These are phyloP conservation scores for Zoysia pacifica DNA, from an alignment of 176 grass and related monocot genomes.

Conservation along the genomic window DNA sequence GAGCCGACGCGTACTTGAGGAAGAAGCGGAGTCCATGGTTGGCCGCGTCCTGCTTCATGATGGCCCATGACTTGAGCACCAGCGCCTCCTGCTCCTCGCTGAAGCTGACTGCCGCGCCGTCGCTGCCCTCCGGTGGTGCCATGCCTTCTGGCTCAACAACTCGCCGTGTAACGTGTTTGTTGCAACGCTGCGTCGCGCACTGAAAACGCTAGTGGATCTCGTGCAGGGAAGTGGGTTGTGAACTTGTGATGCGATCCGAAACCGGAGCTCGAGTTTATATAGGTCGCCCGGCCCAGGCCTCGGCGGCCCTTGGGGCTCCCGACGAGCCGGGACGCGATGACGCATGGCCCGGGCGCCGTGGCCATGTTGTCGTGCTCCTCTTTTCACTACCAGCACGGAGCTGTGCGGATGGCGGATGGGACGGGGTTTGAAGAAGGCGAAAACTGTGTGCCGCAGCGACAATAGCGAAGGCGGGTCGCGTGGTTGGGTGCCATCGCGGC, in stretches of 20 bases:
- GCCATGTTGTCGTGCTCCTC: conserved; percentile 15
- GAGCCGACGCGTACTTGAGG: conserved; percentile 54
- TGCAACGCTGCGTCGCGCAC: not conserved
- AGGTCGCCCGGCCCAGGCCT: not conserved
- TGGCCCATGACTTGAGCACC: conserved; percentile 81
- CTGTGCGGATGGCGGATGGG: not conserved
- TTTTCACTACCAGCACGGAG: not conserved
- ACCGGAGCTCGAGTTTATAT: conserved; percentile 15
- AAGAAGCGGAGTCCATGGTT: conserved; percentile 78
- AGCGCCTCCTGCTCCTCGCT: conserved; percentile 81
- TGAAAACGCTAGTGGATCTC: not conserved
- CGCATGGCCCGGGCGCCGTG: not conserved
- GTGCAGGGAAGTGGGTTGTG: not conserved
- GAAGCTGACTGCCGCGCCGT: conserved; percentile 44
- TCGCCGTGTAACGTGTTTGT: not conserved
- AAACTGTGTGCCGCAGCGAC: conserved; percentile 42
- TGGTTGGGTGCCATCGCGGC: not conserved
- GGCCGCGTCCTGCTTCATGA: conserved; percentile 92
- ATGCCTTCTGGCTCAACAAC: conserved; percentile 33
- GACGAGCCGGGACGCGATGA: conserved; percentile 28
- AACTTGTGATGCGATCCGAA: not conserved
- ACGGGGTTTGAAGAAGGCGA: not conserved
- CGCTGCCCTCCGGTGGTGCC: conserved; percentile 39
- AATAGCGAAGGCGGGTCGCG: not conserved
- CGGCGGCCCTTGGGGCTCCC: conserved; percentile 31